Conservation (phyloP, 768 basidiomycete species). For the Sarcodon aspratus region DNA sequence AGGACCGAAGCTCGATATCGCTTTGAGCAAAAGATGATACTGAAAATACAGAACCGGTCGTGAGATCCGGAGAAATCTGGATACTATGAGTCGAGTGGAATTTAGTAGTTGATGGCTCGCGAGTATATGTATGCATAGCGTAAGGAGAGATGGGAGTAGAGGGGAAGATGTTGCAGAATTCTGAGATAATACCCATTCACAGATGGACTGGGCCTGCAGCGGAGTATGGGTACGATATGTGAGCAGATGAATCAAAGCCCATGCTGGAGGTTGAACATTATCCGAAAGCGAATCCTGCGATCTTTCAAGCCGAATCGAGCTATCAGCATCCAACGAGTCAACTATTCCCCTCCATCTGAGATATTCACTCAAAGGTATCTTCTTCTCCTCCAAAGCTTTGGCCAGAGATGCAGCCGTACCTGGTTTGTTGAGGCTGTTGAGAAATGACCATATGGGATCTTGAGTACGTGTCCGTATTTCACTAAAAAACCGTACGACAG, state of each 20-base stretch:
- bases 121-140: not conserved
- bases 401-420: too few relatives aligned
- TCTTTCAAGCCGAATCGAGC: not conserved
- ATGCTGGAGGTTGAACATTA: not conserved
- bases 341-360: too few relatives aligned
- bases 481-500: not conserved
- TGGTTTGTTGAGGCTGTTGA: not conserved
- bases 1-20: not conserved
- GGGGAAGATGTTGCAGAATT: too few relatives aligned
- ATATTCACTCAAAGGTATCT: too few relatives aligned
- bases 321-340: too few relatives aligned
- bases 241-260: not conserved
- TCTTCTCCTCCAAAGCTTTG: too few relatives aligned
- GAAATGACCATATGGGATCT: not conserved
- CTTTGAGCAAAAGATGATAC: not conserved
- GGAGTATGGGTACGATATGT: not conserved
- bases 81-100: not conserved
- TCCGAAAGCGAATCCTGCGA: not conserved
- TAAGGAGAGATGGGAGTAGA: not conserved
- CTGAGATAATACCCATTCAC: too few relatives aligned
- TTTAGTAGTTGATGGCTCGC: not conserved
- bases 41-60: not conserved
- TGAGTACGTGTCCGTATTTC: not conserved
- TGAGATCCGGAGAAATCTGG: not conserved
- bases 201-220: too few relatives aligned